Evolutionary conservation across 192 early-diverging fungal species (phyloP), one percentile per base, ranked within the genome.

Genomic region (Coemansia sp.): DNA sequence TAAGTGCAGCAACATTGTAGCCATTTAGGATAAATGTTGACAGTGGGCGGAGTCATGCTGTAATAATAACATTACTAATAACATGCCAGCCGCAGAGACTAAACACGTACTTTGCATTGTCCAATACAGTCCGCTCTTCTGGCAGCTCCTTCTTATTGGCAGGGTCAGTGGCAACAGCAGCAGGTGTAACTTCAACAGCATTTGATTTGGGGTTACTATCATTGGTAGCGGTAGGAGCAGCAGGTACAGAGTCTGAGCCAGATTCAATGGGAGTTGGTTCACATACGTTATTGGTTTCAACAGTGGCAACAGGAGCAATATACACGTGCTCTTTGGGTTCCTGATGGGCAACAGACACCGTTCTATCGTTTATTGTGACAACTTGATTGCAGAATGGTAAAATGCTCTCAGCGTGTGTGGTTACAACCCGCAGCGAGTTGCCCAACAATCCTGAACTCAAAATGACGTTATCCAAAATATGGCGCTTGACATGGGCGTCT

Each of bases 11-110:
- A 31, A 75, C 37, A 14, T 68, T 57, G 45, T 69, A 66, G 2
- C 67, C 67, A 27, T 75, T 63, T 46, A 75, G 64, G 40, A 75
- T n/a, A 57, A 69, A 75, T n/a, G 48, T 66, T 8, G 42, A 42
- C 1, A 75, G 41, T 14, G 73, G 73, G 19, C 45, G 45, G n/a
- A 48, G 7, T 0, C 17, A 48, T 8, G 45, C 45, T 21, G 45
- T 6, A 48, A 48, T 21, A 6, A 48, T n/a, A 19, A 48, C 10
- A 19, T 0, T 21, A 48, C 4, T n/a, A 48, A 48, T 48, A 14
- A 19, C 19, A 21, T 48, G 45, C 45, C 45, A 48, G 7, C 45
- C 45, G 8, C 45, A 48, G 16, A 21, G 45, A 6, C 3, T 19
- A 48, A 48, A 48, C 16, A 48, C 45, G 19, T 48, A 48, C 19